Conservation (phyloP, 2,329 filamentous ascomycete species). For the Sporothrix sp. region DNA sequence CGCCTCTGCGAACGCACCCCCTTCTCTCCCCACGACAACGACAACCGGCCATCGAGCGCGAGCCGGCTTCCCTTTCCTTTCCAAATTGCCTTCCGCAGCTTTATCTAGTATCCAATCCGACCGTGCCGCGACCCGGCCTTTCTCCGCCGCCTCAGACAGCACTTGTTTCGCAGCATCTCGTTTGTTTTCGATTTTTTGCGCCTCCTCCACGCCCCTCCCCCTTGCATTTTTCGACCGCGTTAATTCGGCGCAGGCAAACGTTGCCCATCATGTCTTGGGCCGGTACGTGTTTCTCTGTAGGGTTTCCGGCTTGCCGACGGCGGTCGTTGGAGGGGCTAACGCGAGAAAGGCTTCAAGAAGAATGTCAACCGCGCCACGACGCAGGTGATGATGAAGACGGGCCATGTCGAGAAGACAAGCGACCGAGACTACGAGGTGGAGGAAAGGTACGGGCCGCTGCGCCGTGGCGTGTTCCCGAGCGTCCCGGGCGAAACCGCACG, state of each 20-base stretch:
- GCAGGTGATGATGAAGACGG: slow-evolving; percentile 99
- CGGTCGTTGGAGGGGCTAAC: not conserved
- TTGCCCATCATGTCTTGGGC: slow-evolving; percentile 37
- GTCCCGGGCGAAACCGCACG: not conserved
- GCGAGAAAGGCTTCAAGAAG: slow-evolving; percentile 66
- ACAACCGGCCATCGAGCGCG: not conserved
- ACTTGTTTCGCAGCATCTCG: too few relatives aligned
- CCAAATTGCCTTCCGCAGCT: not conserved
- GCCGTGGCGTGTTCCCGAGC: not conserved
- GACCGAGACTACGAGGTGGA: slow-evolving; percentile 99
- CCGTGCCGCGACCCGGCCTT: not conserved
- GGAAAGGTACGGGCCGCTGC: slow-evolving; percentile 51
- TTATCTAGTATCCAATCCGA: not conserved
- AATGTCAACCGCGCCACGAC: slow-evolving; percentile 98
- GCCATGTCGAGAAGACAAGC: slow-evolving; percentile 96
- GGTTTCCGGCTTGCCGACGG: not conserved
- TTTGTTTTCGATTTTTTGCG: too few relatives aligned
- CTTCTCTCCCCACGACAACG: not conserved
- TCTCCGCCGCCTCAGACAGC: too few relatives aligned
- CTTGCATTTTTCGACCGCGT: not conserved
- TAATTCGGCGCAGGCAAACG: not conserved
- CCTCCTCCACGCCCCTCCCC: not conserved
- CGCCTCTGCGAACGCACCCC: not conserved
- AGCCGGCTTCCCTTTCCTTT: not conserved
- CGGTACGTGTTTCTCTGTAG: slow-evolving; percentile 26